phyloP scores from a whole-genome alignment of 2,329 filamentous ascomycete species.

The Eutypa lata region DNA sequence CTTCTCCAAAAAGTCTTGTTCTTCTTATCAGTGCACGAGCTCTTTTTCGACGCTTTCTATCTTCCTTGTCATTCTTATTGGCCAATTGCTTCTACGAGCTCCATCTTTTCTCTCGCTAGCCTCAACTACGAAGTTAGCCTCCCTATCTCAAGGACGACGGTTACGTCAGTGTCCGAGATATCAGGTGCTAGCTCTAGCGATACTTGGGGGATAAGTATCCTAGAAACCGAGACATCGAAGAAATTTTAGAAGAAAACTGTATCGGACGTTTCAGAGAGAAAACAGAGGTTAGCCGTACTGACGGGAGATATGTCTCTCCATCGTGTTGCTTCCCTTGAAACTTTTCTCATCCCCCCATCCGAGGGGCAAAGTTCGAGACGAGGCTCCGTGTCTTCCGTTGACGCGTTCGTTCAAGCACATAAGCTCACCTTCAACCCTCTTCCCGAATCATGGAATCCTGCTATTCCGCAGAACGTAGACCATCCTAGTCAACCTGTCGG shows the following conservation, averaged over 20 bases:
- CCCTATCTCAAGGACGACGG: no score
- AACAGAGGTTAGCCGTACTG: background rate
- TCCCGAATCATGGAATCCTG: conserved; percentile 49
- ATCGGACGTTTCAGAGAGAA: background rate
- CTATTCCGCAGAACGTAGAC: conserved; percentile 35
- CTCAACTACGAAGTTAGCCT: no score
- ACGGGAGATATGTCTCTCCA: conserved; percentile 45
- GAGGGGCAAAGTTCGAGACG: conserved; percentile 38
- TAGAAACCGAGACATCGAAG: background rate
- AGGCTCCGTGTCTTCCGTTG: conserved; percentile 34
- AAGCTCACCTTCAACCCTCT: conserved; percentile 54
- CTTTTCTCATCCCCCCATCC: conserved; percentile 40
- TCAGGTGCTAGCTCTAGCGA: no score
- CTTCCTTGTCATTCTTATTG: no score
- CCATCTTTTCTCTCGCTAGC: no score
- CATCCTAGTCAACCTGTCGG: conserved; percentile 41
- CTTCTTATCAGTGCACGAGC: no score
- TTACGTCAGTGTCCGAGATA: no score
- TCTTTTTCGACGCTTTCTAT: no score
- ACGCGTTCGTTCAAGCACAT: conserved; percentile 45
- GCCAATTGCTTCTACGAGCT: no score
- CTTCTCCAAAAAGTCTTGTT: no score
- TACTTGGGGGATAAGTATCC: no score
- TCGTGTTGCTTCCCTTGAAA: conserved; percentile 51
- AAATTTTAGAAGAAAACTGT: background rate